These are phyloP conservation scores for Leishmania aethiopica DNA, from an alignment of 208 protist species.

Conservation along the genomic window DNA sequence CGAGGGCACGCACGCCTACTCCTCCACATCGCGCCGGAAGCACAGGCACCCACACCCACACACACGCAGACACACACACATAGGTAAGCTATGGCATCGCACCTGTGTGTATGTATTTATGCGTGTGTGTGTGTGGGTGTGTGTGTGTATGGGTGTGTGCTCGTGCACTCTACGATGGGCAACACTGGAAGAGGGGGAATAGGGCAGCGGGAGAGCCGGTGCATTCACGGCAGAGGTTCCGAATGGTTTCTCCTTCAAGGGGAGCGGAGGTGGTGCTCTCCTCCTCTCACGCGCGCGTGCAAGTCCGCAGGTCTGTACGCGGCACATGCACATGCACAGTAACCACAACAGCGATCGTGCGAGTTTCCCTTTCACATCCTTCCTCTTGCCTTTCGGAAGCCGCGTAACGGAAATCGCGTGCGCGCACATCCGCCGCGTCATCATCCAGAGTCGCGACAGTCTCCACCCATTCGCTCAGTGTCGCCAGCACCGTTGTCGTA, in stretches of 20 bases:
- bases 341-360: neutral
- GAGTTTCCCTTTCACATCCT: neutral
- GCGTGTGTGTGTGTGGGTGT: too few relatives aligned
- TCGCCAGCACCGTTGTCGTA: neutral
- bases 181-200: neutral
- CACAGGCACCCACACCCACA: neutral
- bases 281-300: neutral
- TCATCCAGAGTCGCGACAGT: neutral
- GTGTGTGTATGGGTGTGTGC: too few relatives aligned
- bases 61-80: too few relatives aligned
- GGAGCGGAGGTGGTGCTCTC: too few relatives aligned
- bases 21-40: neutral
- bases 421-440: slow-evolving; percentile 1
- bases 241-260: neutral
- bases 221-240: neutral
- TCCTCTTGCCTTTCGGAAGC: neutral
- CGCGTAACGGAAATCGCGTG: neutral
- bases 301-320: neutral
- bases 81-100: too few relatives aligned
- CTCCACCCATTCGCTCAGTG: too few relatives aligned
- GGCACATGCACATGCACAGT: neutral
- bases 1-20: neutral
- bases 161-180: neutral
- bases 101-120: too few relatives aligned
- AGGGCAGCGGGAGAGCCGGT: neutral